Evolutionary conservation across 169 alveolate species (phyloP).

Genomic region (Perkinsus olseni): DNA sequence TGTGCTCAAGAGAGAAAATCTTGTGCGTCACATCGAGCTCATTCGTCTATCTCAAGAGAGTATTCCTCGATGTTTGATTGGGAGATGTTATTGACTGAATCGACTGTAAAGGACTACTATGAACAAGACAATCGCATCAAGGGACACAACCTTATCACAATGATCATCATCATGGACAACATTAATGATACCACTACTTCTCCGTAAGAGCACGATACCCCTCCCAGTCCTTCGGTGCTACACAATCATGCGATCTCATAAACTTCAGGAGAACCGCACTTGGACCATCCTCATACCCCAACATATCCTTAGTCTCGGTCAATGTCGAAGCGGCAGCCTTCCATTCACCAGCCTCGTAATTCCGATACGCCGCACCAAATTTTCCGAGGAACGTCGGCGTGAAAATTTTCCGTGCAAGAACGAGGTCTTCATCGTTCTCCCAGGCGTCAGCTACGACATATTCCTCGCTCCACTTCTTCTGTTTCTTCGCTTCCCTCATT

Average conservation of each 20-base stretch:
- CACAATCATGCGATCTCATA: conserved; percentile 47
- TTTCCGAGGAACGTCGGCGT: conserved; percentile 50
- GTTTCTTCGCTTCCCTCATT: conserved; percentile 21
- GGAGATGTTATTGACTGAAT: no score
- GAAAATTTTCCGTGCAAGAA: conserved; percentile 47
- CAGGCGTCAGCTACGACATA: conserved; percentile 40
- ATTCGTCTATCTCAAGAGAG: no score
- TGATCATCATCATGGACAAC: not conserved
- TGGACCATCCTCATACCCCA: conserved; percentile 56
- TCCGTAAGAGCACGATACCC: conserved; percentile 72
- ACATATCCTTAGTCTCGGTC: conserved; percentile 40
- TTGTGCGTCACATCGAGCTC: no score
- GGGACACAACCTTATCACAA: no score
- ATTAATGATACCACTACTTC: conserved; percentile 33
- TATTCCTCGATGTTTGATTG: no score
- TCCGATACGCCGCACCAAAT: conserved; percentile 53
- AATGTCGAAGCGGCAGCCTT: conserved; percentile 40
- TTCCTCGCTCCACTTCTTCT: conserved; percentile 22
- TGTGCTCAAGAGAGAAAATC: no score
- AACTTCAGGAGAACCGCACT: conserved; percentile 53
- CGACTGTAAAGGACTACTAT: no score
- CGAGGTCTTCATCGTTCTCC: conserved; percentile 43
- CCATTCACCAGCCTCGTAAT: conserved; percentile 71
- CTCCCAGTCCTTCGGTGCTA: conserved; percentile 73
- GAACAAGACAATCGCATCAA: no score